These are phyloP conservation scores for Citrullus amarus DNA, from an alignment of 306 rosid genomes.

Conservation along the genomic window DNA sequence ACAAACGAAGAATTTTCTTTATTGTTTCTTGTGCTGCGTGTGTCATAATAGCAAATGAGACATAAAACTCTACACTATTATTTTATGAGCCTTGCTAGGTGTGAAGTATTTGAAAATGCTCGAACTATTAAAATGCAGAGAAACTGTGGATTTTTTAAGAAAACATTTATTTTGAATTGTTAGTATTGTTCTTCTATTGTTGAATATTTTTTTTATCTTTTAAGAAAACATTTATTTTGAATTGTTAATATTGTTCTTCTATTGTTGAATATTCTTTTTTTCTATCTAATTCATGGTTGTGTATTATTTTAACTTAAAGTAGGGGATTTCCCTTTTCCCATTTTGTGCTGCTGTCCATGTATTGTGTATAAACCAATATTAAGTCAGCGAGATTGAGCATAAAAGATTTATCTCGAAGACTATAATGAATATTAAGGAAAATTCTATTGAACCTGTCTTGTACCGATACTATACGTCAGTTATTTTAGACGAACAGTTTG, in stretches of 20 bases:
- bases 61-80: background rate
- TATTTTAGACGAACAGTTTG: background rate
- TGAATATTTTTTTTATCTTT: background rate
- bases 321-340: background rate
- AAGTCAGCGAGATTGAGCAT: background rate
- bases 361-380: background rate
- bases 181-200: background rate
- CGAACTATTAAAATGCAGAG: background rate
- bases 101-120: background rate
- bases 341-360: background rate
- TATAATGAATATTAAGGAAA: background rate
- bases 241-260: background rate
- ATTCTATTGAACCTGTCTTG: background rate
- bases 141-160: background rate
- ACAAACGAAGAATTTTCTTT: background rate
- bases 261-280: background rate
- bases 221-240: background rate
- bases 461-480: background rate
- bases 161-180: background rate
- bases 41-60: background rate
- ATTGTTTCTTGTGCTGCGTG: background rate
- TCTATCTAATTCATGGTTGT: background rate
- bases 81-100: background rate
- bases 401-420: background rate
- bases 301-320: background rate